Evolutionary conservation across 2,329 filamentous ascomycete genomes (phyloP), one percentile per base, ranked within the genome.

Genomic region (Cryphonectria japonica): DNA sequence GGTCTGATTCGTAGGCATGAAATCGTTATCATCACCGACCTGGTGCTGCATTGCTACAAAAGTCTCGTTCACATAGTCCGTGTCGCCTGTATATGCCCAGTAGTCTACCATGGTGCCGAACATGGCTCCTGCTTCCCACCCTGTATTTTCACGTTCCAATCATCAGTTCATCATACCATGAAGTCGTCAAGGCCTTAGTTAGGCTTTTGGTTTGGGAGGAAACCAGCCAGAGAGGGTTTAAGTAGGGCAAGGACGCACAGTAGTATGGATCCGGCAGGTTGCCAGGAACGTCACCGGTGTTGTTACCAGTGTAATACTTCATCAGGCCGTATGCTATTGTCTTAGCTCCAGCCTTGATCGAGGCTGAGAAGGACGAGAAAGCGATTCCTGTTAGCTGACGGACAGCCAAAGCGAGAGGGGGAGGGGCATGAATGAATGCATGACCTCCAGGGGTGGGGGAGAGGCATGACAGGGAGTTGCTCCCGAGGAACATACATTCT

Each of bases 41-140:
- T 90, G 88, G 73, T 83, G 85, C 54, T 85, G 81, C 78, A 90
- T 80, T 0, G 81, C 84, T 72, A 86, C 77, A 66, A 83, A 88
- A 6, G 86, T 79, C 39, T 86, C 78, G 29, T 84, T 77, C 75
- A 90, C 90, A 79, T 90, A 90, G 26, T 83, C 83, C 0, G 78
- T 76, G 77, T 91, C 88, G 68, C 87, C 88, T 0, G 89, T 91
- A 70, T 86, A 85, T 72, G 86, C 85, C 87, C 88, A 91, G 77
- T 91, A 91, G 78, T 91, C 88, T 70, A 92, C 85, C 74, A 90
- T 77, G 0, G 87, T 86, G 76, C 88, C 86, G 82, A 90, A 90
- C 82, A 92, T 83, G 50, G 87, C 85, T 93, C 89, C 88, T 13
- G 88, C 89, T 77, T 93, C 89, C 91, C 91, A 93, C 91, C 91